Percentiles rank a stretch among this genome's conserved stretches.
phyloP scores from a whole-genome alignment of 2,329 filamentous ascomycete species.

The Colletotrichum coccodes region DNA sequence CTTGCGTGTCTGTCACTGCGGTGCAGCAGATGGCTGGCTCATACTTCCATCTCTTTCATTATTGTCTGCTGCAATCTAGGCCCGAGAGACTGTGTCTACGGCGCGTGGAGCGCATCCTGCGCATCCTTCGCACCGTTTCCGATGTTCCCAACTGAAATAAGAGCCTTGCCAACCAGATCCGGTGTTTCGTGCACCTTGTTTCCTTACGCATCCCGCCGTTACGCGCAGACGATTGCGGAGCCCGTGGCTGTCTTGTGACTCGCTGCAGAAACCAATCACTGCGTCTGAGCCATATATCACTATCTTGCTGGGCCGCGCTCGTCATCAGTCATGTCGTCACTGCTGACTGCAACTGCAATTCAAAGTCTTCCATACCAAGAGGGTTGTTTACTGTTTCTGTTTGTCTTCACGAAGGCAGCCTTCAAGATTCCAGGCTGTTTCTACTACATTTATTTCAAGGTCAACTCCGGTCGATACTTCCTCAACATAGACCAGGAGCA shows the following conservation, averaged over 20 bases:
- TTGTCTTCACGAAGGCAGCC: background rate
- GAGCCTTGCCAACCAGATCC: background rate
- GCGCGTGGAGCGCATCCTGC: constrained; percentile 8
- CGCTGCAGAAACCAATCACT: constrained; percentile 19
- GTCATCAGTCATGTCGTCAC: constrained; percentile 26
- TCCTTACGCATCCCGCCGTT: constrained; percentile 14
- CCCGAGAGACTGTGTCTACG: background rate
- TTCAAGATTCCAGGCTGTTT: background rate
- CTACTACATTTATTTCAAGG: background rate
- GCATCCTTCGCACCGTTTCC: background rate
- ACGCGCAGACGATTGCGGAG: constrained; percentile 19
- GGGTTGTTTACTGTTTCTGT: background rate
- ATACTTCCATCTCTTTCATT: background rate
- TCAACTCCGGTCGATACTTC: background rate
- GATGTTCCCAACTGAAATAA: background rate
- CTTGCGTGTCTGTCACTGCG: background rate
- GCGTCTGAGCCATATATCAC: background rate
- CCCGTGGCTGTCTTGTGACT: constrained; percentile 23
- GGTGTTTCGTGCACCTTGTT: constrained; percentile 11
- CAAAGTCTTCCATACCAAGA: background rate
- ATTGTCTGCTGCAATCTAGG: background rate
- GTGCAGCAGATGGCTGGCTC: background rate
- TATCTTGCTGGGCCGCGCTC: background rate
- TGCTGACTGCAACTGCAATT: background rate
- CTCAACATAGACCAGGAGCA: background rate